phyloP scores from a whole-genome alignment of 1,284 basidiomycete genomes.

The Cystobasidium pallidum region DNA sequence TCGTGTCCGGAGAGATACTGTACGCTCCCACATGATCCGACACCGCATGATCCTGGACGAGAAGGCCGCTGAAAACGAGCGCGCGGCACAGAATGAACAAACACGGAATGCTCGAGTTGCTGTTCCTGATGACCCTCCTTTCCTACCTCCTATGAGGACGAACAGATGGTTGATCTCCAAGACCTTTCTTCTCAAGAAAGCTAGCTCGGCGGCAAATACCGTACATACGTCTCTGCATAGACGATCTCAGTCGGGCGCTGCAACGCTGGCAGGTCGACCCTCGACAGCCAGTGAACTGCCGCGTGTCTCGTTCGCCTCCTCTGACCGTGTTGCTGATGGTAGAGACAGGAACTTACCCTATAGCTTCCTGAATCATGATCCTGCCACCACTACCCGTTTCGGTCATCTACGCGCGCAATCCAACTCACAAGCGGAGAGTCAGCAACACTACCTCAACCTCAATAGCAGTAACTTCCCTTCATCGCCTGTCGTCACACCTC shows the following conservation, averaged over 20 bases:
- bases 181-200: conserved; percentile 41
- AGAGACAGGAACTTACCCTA: conserved; percentile 25
- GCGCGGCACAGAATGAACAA: conserved; percentile 11
- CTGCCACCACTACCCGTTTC: conserved; percentile 26
- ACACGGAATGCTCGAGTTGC: conserved; percentile 8
- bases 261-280: conserved; percentile 16
- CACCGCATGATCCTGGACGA: conserved; percentile 32
- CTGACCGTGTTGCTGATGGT: not conserved
- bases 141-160: conserved; percentile 35
- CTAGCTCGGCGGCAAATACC: conserved; percentile 36
- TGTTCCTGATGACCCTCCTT: conserved; percentile 9
- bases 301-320: conserved; percentile 21
- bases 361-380: conserved; percentile 40
- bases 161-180: conserved; percentile 40
- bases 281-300: conserved; percentile 33
- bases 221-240: conserved; percentile 37
- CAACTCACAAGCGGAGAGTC: conserved; percentile 34
- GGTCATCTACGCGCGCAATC: conserved; percentile 35
- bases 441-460: not conserved
- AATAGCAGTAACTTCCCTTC: not conserved
- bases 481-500: conserved; percentile 19
- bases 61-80: conserved; percentile 20
- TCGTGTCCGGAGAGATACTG: conserved; percentile 36
- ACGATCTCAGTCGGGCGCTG: conserved; percentile 31
- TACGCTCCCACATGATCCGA: conserved; percentile 15